These are phyloP conservation scores for Picea glauca DNA, from an alignment of 75 land plant genomes.

Conservation along the genomic window DNA sequence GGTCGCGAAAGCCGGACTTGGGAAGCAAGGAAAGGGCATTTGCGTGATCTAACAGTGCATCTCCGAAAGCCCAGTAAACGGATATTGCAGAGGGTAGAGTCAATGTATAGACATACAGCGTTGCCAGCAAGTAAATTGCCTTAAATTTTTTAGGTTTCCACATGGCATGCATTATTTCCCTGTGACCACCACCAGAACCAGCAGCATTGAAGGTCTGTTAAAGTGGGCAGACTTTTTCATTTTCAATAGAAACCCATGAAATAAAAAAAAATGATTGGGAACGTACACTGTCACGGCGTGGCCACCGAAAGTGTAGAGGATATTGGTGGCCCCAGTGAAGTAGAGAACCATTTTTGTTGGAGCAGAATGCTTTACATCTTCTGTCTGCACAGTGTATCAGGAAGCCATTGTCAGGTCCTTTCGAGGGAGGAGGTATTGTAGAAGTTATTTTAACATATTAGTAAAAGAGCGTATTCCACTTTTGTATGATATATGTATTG, in stretches of 20 bases:
- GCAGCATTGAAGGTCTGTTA: background rate
- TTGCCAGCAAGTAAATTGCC: slow-evolving; percentile 55
- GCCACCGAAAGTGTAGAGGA: slow-evolving; percentile 94
- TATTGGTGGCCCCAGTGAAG: slow-evolving; percentile 95
- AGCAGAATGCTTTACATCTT: slow-evolving; percentile 69
- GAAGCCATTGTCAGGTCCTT: too few species aligned
- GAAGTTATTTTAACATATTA: background rate
- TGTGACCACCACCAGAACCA: slow-evolving; percentile 9
- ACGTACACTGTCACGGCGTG: slow-evolving; percentile 98
- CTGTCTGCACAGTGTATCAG: slow-evolving; percentile 28
- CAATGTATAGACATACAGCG: slow-evolving; percentile 62
- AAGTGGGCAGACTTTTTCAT: too few species aligned
- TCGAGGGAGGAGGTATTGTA: too few species aligned
- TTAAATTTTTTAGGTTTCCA: slow-evolving; percentile 73
- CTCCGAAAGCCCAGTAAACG: slow-evolving; percentile 75
- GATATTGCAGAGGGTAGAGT: slow-evolving; percentile 63
- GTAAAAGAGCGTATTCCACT: background rate
- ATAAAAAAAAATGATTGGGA: background rate
- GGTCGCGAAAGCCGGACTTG: slow-evolving; percentile 35
- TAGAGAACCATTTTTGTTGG: slow-evolving; percentile 71
- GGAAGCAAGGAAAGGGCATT: slow-evolving; percentile 67
- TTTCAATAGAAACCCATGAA: background rate
- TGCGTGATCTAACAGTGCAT: slow-evolving; percentile 45
- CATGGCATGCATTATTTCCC: slow-evolving; percentile 81
- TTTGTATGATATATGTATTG: slow-evolving; percentile 16